These are phyloP conservation scores for Trichoderma sp. DNA, from an alignment of 2,329 filamentous ascomycete genomes.

Conservation along the genomic window DNA sequence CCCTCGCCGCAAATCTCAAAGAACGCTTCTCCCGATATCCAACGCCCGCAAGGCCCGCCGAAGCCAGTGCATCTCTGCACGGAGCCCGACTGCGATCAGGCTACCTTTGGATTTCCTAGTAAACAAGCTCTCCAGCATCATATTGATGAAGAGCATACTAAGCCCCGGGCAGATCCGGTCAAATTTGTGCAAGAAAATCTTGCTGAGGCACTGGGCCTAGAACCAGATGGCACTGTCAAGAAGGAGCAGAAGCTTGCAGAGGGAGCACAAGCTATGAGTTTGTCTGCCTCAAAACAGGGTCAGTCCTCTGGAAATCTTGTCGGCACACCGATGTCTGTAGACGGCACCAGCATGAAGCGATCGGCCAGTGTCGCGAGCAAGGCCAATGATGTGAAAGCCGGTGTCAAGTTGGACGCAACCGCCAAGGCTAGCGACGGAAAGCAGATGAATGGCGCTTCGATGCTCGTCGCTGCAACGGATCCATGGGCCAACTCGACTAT, in stretches of 20 bases:
- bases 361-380: conserved; percentile 53
- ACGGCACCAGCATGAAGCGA: conserved; percentile 53
- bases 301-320: conserved; percentile 51
- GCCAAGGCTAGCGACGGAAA: conserved; percentile 40
- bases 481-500: conserved; percentile 52
- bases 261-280: conserved; percentile 45
- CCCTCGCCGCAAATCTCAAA: conserved; percentile 56
- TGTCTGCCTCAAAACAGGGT: conserved; percentile 52
- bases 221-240: conserved; percentile 52
- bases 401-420: conserved; percentile 38
- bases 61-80: conserved; percentile 55
- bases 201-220: conserved; percentile 54
- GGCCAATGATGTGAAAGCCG: conserved; percentile 41
- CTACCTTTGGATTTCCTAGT: conserved; percentile 53
- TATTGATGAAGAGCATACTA: conserved; percentile 62
- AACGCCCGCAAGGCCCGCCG: conserved; percentile 41
- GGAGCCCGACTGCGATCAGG: conserved; percentile 59
- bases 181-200: conserved; percentile 58
- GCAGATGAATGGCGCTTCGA: conserved; percentile 33
- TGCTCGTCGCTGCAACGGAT: conserved; percentile 30
- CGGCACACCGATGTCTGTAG: conserved; percentile 56
- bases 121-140: conserved; percentile 60
- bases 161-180: conserved; percentile 58
- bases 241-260: conserved; percentile 40
- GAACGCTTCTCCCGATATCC: conserved; percentile 52